phyloP scores from a whole-genome alignment of 2,329 filamentous ascomycete genomes.

The Alternaria burnsii region DNA sequence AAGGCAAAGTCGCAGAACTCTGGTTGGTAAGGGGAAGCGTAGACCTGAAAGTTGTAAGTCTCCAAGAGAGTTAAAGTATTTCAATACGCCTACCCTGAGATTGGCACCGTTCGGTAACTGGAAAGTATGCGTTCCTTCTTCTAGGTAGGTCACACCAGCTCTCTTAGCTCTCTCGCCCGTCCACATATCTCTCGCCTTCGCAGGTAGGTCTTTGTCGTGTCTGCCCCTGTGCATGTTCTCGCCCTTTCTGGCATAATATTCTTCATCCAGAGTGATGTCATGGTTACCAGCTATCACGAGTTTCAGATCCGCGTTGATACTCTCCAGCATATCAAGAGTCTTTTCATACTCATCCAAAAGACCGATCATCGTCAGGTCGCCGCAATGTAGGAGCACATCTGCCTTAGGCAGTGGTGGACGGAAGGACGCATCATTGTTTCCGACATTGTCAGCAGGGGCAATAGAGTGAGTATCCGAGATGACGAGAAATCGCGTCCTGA shows the following conservation, averaged over 20 bases:
- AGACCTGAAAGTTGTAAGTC: conserved; percentile 51
- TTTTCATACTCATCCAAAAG: conserved; percentile 57
- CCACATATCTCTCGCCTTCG: conserved; percentile 57
- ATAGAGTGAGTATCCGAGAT: conserved; percentile 56
- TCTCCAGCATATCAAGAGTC: conserved; percentile 58
- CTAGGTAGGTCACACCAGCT: conserved; percentile 63
- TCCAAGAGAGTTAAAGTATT: too few relatives aligned
- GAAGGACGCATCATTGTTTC: conserved; percentile 27
- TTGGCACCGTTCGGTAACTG: conserved; percentile 58
- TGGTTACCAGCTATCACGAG: conserved; percentile 71
- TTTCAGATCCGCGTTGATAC: conserved; percentile 64
- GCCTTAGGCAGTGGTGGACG: conserved; percentile 57
- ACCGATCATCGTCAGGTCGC: conserved; percentile 66
- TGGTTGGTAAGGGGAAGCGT: conserved; percentile 64
- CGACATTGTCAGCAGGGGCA: conserved; percentile 17
- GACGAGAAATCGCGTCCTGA: conserved; percentile 55
- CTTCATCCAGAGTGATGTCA: conserved; percentile 61
- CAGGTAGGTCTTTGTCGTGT: conserved; percentile 28
- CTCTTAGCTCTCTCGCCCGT: conserved; percentile 53
- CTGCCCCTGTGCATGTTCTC: conserved; percentile 35
- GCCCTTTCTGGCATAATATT: conserved; percentile 53
- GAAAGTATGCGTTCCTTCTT: conserved; percentile 62
- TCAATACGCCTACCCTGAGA: conserved; percentile 49
- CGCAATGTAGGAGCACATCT: conserved; percentile 66
- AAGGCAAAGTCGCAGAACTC: conserved; percentile 66